phyloP scores from a whole-genome alignment of 2,329 filamentous ascomycete genomes.

The Hypoxylon sp. region DNA sequence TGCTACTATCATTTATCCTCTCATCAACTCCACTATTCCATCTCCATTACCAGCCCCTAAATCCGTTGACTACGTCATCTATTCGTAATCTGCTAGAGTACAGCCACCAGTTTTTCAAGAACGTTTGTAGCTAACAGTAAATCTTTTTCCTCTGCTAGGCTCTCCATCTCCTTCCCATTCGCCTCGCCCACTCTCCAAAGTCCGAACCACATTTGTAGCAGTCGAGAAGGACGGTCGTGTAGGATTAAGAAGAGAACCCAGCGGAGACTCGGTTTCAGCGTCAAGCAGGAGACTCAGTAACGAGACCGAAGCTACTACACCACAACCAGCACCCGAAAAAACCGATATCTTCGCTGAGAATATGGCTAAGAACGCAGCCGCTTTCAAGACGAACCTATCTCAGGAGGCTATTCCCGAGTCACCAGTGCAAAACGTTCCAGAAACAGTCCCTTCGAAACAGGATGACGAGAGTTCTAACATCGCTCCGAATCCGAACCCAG shows the following conservation, averaged over 20 bases:
- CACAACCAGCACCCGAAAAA: conserved; percentile 53
- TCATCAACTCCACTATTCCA: conserved; percentile 18
- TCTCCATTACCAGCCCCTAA: conserved; percentile 6
- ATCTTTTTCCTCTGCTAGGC: conserved; percentile 47
- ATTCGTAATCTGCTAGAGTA: conserved; percentile 23
- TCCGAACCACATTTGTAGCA: conserved; percentile 78
- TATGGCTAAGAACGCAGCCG: conserved; percentile 41
- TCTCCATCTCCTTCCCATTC: conserved; percentile 55
- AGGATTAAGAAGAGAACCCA: conserved; percentile 58
- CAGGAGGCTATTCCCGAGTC: conserved; percentile 56
- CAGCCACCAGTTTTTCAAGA: conserved; percentile 19
- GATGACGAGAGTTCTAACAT: conserved; percentile 35
- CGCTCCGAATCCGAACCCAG: conserved; percentile 51
- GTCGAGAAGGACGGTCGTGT: conserved; percentile 72
- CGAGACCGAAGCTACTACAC: conserved; percentile 50
- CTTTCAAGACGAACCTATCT: conserved; percentile 48
- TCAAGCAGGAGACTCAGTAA: conserved; percentile 50
- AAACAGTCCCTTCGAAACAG: conserved; percentile 41
- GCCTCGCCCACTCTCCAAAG: conserved; percentile 75
- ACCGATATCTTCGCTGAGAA: conserved; percentile 47
- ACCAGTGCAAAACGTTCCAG: conserved; percentile 43
- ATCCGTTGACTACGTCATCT: conserved; percentile 37
- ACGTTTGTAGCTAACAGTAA: conserved; percentile 42
- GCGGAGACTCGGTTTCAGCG: conserved; percentile 53
- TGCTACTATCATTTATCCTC: conserved; percentile 8